A percentile compares a stretch with the other conserved stretches of the same genome.
Evolutionary conservation across 2,329 filamentous ascomycete species (phyloP).

Genomic region (Zymoseptoria tritici): DNA sequence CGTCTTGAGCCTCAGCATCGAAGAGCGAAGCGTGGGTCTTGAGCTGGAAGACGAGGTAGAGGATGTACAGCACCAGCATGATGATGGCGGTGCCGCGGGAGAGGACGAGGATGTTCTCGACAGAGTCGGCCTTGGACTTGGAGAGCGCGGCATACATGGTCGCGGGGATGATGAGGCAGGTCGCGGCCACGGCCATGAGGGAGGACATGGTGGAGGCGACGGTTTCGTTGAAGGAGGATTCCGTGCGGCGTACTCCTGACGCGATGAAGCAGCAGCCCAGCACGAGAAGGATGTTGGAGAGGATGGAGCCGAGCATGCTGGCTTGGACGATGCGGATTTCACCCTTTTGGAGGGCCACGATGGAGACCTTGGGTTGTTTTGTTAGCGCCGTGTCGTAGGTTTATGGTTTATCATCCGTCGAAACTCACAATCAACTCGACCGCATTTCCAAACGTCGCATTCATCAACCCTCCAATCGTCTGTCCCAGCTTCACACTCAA

Average conservation of each 20-base stretch:
- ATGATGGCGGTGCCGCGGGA: constrained; percentile 49
- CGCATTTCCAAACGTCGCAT: constrained; percentile 72
- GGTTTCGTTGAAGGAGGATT: constrained; percentile 59
- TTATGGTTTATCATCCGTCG: too few species aligned
- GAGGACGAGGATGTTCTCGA: constrained; percentile 42
- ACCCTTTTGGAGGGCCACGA: constrained; percentile 75
- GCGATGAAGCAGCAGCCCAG: constrained; percentile 49
- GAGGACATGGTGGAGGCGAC: constrained; percentile 70
- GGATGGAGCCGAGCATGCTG: constrained; percentile 91
- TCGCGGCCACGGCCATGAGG: constrained; percentile 49
- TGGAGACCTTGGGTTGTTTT: constrained; percentile 50
- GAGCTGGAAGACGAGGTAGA: constrained; percentile 50
- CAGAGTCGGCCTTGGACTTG: constrained; percentile 33
- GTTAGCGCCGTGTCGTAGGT: not conserved
- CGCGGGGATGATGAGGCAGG: constrained; percentile 47
- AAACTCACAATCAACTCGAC: constrained; percentile 61
- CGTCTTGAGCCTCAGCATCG: constrained; percentile 33
- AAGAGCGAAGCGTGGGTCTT: constrained; percentile 44
- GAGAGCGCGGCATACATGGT: constrained; percentile 44
- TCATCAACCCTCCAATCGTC: constrained; percentile 64
- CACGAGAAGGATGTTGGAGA: constrained; percentile 85
- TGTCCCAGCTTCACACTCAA: constrained; percentile 65
- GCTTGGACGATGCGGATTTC: constrained; percentile 96
- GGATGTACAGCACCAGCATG: constrained; percentile 46
- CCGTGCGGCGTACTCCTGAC: constrained; percentile 38